Evolutionary conservation across 768 basidiomycete genomes (phyloP).

Genomic region (Xerocomellus chrysenteron): DNA sequence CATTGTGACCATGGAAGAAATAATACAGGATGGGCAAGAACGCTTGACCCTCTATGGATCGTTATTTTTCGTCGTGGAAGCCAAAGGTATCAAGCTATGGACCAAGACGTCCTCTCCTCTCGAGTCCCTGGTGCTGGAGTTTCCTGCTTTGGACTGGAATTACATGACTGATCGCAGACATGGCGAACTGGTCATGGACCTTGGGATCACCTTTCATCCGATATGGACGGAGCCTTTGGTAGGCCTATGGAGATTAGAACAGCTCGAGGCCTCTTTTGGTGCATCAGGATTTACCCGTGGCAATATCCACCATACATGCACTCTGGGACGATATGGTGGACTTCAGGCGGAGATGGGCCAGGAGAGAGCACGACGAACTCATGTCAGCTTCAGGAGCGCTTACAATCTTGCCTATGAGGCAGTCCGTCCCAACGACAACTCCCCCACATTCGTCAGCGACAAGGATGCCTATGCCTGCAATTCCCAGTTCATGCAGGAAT

Average conservation of each 20-base stretch:
- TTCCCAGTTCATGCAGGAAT: background rate
- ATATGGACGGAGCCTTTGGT: background rate
- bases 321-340: background rate
- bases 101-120: background rate
- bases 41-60: background rate
- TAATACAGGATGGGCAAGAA: too few species aligned
- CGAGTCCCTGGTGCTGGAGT: background rate
- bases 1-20: too few species aligned
- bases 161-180: background rate
- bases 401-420: conserved; percentile 2
- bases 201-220: background rate
- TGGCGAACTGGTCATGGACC: background rate
- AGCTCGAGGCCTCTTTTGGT: background rate
- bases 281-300: background rate
- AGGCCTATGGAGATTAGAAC: background rate
- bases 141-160: background rate
- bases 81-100: background rate
- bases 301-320: background rate
- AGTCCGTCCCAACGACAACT: background rate
- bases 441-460: background rate
- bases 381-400: background rate
- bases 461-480: background rate
- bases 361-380: background rate
- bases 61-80: background rate
- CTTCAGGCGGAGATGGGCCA: background rate